A percentile compares a stretch with the other conserved stretches of the same genome.
Evolutionary conservation across 2,329 filamentous ascomycete species (phyloP).

Genomic region (Cryphonectria nitschkei): DNA sequence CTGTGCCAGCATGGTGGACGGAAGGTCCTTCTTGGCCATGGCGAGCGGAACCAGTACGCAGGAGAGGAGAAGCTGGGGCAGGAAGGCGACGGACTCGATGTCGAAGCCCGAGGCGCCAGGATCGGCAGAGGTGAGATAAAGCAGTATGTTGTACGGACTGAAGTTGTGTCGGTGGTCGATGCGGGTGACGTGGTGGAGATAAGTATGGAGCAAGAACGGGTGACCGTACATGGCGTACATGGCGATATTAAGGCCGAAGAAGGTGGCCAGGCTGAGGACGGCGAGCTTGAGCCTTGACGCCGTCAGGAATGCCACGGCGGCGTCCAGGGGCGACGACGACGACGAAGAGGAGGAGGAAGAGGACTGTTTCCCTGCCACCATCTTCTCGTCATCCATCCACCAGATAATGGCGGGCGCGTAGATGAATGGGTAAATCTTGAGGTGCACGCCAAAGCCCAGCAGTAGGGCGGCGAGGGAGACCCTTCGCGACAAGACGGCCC

Average conservation of each 20-base stretch:
- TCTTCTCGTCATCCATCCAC: slow-evolving; percentile 70
- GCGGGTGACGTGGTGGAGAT: slow-evolving; percentile 87
- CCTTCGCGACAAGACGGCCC: slow-evolving; percentile 72
- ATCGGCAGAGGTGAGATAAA: slow-evolving; percentile 80
- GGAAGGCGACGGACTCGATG: slow-evolving; percentile 82
- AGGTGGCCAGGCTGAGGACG: slow-evolving; percentile 70
- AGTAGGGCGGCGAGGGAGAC: slow-evolving; percentile 71
- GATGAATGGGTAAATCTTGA: slow-evolving; percentile 99
- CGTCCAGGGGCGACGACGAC: slow-evolving; percentile 34
- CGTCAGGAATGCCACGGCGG: slow-evolving; percentile 52
- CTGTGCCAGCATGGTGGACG: slow-evolving; percentile 87
- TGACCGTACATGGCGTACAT: slow-evolving; percentile 83
- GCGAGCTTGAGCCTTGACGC: slow-evolving; percentile 60
- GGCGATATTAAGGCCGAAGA: slow-evolving; percentile 70
- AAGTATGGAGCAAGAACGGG: slow-evolving; percentile 87
- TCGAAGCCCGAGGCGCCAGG: slow-evolving; percentile 43
- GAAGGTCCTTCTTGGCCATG: slow-evolving; percentile 79
- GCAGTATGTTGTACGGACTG: slow-evolving; percentile 89
- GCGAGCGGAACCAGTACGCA: slow-evolving; percentile 70
- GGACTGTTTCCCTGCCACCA: slow-evolving; percentile 31
- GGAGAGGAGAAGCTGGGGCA: slow-evolving; percentile 84
- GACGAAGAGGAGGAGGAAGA: neutral
- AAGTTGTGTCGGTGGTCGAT: slow-evolving; percentile 99
- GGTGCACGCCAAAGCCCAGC: slow-evolving; percentile 85
- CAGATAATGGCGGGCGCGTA: slow-evolving; percentile 82